Percentiles rank a stretch among this genome's conserved stretches.
Evolutionary conservation across 2,329 filamentous ascomycete species (phyloP).

Genomic region (Verticillium longisporum): DNA sequence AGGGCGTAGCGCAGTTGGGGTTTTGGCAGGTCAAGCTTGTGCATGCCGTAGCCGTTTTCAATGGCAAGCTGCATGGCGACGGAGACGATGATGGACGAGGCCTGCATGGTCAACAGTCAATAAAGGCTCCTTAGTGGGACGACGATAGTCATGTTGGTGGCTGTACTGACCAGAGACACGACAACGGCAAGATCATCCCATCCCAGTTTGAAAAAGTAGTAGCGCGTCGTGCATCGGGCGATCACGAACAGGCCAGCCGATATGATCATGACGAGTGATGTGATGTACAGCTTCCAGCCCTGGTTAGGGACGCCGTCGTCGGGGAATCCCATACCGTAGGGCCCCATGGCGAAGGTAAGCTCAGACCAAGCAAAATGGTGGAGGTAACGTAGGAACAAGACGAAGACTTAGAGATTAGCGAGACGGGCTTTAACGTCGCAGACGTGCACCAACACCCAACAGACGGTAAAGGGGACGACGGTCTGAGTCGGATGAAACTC

Average conservation of each 20-base stretch:
- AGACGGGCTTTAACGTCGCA: not conserved
- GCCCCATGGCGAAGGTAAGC: not conserved
- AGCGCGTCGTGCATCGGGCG: not conserved
- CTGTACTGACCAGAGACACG: not conserved
- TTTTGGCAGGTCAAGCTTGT: slow-evolving; percentile 4
- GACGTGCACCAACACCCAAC: not conserved
- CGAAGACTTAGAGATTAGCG: not conserved
- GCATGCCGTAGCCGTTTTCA: slow-evolving; percentile 10
- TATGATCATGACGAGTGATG: not conserved
- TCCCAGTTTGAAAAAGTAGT: not conserved
- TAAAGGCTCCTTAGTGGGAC: too few relatives aligned
- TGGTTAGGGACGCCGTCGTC: not conserved
- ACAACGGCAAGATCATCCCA: not conserved
- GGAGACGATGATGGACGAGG: not conserved
- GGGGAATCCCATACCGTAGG: not conserved
- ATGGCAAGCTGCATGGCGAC: slow-evolving; percentile 9
- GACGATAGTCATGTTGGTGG: not conserved
- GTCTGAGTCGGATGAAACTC: not conserved
- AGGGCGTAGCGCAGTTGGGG: slow-evolving; percentile 2
- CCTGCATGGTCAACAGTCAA: not conserved
- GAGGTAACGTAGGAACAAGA: not conserved
- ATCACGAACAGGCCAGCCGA: not conserved
- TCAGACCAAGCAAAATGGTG: not conserved
- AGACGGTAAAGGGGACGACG: not conserved
- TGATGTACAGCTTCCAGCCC: not conserved